phyloP scores from a whole-genome alignment of 1,284 basidiomycete genomes.

The Naganishia cerealis region DNA sequence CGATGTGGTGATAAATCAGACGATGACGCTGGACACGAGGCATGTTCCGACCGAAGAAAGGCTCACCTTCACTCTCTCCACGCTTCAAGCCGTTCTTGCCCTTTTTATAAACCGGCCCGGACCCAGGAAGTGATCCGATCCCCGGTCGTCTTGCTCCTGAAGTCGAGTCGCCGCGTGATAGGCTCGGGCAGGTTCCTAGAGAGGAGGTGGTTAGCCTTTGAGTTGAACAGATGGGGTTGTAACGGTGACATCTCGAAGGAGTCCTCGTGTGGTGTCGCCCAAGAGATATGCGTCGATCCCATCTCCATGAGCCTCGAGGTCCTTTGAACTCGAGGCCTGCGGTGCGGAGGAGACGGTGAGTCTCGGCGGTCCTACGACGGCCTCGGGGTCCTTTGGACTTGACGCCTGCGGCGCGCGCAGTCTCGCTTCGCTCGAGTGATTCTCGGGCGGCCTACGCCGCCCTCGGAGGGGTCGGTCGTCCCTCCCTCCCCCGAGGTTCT shows the following conservation, averaged over 20 bases:
- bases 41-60: too few relatives aligned
- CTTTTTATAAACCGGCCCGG: conserved; percentile 23
- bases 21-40: neutral
- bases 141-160: conserved; percentile 11
- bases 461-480: too few relatives aligned
- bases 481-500: too few relatives aligned
- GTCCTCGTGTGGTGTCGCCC: too few relatives aligned
- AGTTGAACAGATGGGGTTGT: neutral
- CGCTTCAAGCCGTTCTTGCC: conserved; percentile 31
- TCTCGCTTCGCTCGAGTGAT: neutral
- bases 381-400: neutral
- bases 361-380: neutral
- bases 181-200: neutral
- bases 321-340: too few relatives aligned
- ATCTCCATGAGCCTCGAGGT: too few relatives aligned
- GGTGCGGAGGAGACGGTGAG: neutral
- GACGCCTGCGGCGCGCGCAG: neutral
- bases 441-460: too few relatives aligned
- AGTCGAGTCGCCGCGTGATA: neutral
- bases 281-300: too few relatives aligned
- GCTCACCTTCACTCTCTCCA: conserved; percentile 33
- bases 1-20: neutral
- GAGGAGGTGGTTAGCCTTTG: neutral
- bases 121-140: neutral
- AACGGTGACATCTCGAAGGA: too few relatives aligned